Percentiles rank a stretch among this genome's conserved stretches.
Conservation (phyloP, 495 filamentous ascomycete genomes). For the Xylaria scruposa region DNA sequence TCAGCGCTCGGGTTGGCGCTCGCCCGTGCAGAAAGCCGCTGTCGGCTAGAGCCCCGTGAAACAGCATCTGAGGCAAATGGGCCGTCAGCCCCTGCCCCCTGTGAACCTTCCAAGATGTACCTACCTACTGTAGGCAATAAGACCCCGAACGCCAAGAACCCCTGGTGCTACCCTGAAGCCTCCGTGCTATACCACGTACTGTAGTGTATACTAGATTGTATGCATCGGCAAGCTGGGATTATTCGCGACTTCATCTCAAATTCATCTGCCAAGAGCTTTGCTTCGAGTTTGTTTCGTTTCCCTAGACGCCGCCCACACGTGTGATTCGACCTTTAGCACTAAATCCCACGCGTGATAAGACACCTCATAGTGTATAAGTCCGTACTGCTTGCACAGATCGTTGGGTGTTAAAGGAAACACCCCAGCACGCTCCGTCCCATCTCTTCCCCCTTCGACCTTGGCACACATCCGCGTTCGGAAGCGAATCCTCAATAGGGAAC, state of each 20-base stretch:
- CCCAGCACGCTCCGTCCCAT: slow-evolving; percentile 26
- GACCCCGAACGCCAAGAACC: slow-evolving; percentile 14
- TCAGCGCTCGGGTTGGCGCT: slow-evolving; percentile 39
- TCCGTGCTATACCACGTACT: too few species aligned
- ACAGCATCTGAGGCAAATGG: slow-evolving; percentile 39
- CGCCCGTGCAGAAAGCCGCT: slow-evolving; percentile 23
- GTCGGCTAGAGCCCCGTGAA: slow-evolving; percentile 29
- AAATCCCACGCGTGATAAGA: background rate
- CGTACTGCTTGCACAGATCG: background rate
- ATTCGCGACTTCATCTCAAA: slow-evolving; percentile 14
- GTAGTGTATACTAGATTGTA: too few species aligned
- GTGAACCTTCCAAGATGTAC: slow-evolving; percentile 18
- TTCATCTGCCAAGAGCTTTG: slow-evolving; percentile 20
- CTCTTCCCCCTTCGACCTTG: slow-evolving; percentile 23
- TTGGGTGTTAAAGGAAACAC: background rate
- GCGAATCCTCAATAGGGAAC: slow-evolving; percentile 17
- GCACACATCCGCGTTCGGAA: slow-evolving; percentile 20
- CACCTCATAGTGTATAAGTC: background rate
- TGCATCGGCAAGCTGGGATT: background rate
- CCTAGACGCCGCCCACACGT: slow-evolving; percentile 28
- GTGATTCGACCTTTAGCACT: slow-evolving; percentile 24
- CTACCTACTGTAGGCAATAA: too few species aligned
- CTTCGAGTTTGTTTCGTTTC: slow-evolving; percentile 26
- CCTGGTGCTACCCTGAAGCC: slow-evolving; percentile 22
- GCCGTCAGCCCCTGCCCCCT: slow-evolving; percentile 16